These are phyloP conservation scores for Xylaria sp. DNA, from an alignment of 2,329 filamentous ascomycete genomes.

Conservation along the genomic window DNA sequence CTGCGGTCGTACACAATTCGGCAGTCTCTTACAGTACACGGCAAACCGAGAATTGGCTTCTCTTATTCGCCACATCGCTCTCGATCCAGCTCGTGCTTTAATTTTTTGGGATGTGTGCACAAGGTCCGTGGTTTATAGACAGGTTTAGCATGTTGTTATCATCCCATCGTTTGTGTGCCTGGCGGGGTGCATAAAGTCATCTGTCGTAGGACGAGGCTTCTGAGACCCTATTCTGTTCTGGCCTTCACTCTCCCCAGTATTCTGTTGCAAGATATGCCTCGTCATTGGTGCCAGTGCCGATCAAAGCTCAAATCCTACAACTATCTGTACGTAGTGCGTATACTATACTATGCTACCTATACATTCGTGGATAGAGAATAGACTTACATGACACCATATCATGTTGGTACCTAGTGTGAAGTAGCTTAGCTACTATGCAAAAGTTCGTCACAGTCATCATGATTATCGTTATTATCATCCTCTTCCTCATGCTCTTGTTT, in stretches of 20 bases:
- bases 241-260: constrained; percentile 40
- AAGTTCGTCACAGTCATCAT: constrained; percentile 32
- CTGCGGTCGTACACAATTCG: background rate
- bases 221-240: constrained; percentile 38
- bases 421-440: background rate
- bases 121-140: background rate
- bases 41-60: constrained; percentile 8
- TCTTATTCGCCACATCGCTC: background rate
- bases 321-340: constrained; percentile 38
- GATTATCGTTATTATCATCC: constrained; percentile 14
- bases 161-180: constrained; percentile 4
- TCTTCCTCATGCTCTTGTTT: constrained; percentile 7
- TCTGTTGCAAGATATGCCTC: constrained; percentile 47
- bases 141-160: background rate
- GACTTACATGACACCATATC: too few relatives aligned
- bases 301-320: constrained; percentile 25
- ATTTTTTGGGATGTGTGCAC: background rate
- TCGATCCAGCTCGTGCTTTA: background rate
- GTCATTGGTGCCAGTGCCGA: constrained; percentile 31
- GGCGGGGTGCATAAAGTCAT: constrained; percentile 29
- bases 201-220: constrained; percentile 35
- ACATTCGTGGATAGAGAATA: too few relatives aligned
- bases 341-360: constrained; percentile 25
- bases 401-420: background rate
- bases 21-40: background rate